A percentile compares a stretch with the other conserved stretches of the same genome.
Evolutionary conservation across 2,329 filamentous ascomycete genomes (phyloP).

Genomic region (Gliomastix tumulicola): DNA sequence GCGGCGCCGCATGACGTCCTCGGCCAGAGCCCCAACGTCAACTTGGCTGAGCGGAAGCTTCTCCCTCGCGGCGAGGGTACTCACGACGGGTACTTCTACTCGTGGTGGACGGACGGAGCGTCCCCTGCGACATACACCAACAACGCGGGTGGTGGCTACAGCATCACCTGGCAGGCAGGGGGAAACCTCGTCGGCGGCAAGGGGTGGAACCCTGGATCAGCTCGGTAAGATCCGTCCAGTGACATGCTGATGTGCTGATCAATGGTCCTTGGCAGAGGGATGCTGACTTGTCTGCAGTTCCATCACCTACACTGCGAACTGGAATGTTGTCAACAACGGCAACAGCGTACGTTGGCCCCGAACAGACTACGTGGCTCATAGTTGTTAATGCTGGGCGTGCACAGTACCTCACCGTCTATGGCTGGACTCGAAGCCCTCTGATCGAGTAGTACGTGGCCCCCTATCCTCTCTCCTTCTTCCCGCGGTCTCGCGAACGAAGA

Average conservation of each 20-base stretch:
- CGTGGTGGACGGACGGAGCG: constrained; percentile 51
- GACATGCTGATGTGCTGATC: constrained; percentile 9
- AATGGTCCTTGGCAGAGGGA: background rate
- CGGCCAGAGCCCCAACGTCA: no score
- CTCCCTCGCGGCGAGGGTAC: constrained; percentile 45
- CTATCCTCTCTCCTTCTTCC: constrained; percentile 5
- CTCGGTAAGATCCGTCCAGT: constrained; percentile 15
- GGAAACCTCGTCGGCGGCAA: constrained; percentile 43
- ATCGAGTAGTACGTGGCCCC: constrained; percentile 28
- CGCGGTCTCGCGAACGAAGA: background rate
- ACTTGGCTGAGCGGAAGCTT: no score
- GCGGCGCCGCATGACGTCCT: no score
- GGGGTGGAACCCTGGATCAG: constrained; percentile 36
- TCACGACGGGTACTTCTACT: constrained; percentile 53
- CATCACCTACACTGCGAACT: constrained; percentile 41
- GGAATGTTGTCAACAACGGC: constrained; percentile 35
- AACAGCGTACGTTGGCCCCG: no score
- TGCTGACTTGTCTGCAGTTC: no score
- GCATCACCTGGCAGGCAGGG: constrained; percentile 38
- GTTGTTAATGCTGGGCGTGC: no score
- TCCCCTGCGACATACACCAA: constrained; percentile 47
- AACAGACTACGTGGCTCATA: no score
- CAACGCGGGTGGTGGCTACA: constrained; percentile 40
- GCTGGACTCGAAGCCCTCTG: constrained; percentile 28
- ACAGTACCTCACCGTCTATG: constrained; percentile 36